Base-by-base conservation (phyloP, 2,329 filamentous ascomycete species). In the Paecilomyces fulvus region DNA sequence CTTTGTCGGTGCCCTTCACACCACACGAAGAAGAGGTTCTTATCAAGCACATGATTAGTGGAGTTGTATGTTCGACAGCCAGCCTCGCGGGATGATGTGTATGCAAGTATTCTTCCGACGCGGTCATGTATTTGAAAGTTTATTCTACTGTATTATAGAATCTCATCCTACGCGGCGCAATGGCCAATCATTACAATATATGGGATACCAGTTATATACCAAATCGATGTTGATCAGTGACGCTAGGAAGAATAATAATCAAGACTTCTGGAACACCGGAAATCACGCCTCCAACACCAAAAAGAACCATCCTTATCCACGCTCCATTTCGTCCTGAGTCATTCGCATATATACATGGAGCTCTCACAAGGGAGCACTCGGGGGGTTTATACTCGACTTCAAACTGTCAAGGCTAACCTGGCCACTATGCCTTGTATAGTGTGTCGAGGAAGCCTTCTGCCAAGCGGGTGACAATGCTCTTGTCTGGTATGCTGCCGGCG, bases 401-500 rank as follows among this genome's bases (percentile, higher is more conserved):
- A 37, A 6, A 17, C 37, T 14, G 30, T 17, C 12, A 37, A 37
- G 37, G 14, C 37, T 3, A 17, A 17, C n/a, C 37, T 17, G 37
- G 7, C 17, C n/a, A 17, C 7, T 76, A 94, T 58, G 87, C 87
- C 79, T 95, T 95, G 75, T 96, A 96, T 73, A 96, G 71, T 54
- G 94, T 87, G 75, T 97, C 92, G 69, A 97, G 79, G 74, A 97
- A 99, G 0, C 91, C 92, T 63, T 82, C 89, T 1, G 92, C 92
- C 69, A 99, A 75, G 65, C 95, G 90, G 62, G 90, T 89, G 30
- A 99, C 91, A 31, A 99, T 87, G 63, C 88, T 90, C 82, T 97
- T 97, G 71, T 99, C 95, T 1, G 94, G 94, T 72, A 99, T 75
- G 67, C 89, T 95, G 5, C 94, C 94, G 0, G 94, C 94, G 56